Percentiles rank a stretch among this genome's conserved stretches.
Conservation (phyloP, 192 early-diverging fungal genomes). For the Rhizophagus prolifer region DNA sequence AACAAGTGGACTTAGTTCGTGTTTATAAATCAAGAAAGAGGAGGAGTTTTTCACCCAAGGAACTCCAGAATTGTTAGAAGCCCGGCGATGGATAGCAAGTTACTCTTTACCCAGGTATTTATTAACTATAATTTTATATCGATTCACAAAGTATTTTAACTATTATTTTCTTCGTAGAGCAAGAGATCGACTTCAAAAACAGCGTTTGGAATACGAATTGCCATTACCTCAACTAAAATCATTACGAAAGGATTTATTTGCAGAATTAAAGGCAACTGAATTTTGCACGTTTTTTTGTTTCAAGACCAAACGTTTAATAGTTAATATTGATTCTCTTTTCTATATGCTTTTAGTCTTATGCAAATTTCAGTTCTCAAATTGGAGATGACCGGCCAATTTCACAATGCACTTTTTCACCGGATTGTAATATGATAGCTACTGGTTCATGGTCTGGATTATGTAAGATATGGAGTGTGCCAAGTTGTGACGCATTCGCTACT, state of each 20-base stretch:
- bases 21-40: conserved; percentile 42
- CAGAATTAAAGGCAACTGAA: conserved; percentile 61
- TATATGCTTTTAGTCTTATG: conserved; percentile 46
- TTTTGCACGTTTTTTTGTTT: background rate
- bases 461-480: conserved; percentile 87
- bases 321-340: conserved; percentile 23
- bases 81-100: conserved; percentile 66
- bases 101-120: conserved; percentile 68
- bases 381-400: conserved; percentile 86
- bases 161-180: conserved; percentile 46
- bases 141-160: background rate
- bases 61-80: conserved; percentile 62
- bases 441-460: conserved; percentile 83
- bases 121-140: background rate
- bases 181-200: conserved; percentile 55
- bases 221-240: conserved; percentile 67
- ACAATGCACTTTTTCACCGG: conserved; percentile 76
- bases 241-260: conserved; percentile 71
- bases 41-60: conserved; percentile 88
- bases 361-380: conserved; percentile 78
- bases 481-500: conserved; percentile 51
- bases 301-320: background rate
- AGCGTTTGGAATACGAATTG: conserved; percentile 65
- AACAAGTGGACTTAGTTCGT: conserved; percentile 13
- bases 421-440: conserved; percentile 74